These are phyloP conservation scores for Cyclotella distinguenda DNA, from an alignment of 108 stramenopile species.

Conservation along the genomic window DNA sequence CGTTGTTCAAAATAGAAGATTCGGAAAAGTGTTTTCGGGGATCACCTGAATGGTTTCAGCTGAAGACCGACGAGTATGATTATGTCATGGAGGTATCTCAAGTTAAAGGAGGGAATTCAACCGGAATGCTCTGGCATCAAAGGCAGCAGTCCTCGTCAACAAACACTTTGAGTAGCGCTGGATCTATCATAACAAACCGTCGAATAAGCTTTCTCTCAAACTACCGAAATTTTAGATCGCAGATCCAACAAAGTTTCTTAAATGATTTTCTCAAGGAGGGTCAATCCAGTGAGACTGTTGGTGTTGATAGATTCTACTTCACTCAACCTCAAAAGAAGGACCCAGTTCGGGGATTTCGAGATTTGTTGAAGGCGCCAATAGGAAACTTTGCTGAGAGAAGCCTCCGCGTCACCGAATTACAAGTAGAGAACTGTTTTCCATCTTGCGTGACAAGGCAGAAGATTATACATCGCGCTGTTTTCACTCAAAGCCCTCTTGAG, in stretches of 20 bases:
- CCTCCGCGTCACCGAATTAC: conserved; percentile 77
- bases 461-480: conserved; percentile 77
- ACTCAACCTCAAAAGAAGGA: conserved; percentile 77
- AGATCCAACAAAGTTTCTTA: conserved; percentile 12
- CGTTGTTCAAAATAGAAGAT: conserved; percentile 52
- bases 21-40: conserved; percentile 56
- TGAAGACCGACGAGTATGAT: conserved; percentile 38
- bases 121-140: conserved; percentile 13
- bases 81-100: conserved; percentile 12
- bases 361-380: conserved; percentile 70
- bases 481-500: conserved; percentile 81
- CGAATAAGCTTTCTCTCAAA: conserved; percentile 24
- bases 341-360: conserved; percentile 53
- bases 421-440: conserved; percentile 80
- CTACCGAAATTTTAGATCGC: conserved; percentile 13
- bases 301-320: conserved; percentile 82
- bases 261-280: conserved; percentile 27
- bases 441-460: conserved; percentile 82
- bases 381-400: conserved; percentile 76
- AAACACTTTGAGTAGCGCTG: conserved; percentile 35
- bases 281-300: conserved; percentile 52
- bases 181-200: conserved; percentile 23
- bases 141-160: conserved; percentile 23
- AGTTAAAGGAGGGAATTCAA: neutral
- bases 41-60: conserved; percentile 49